Evolutionary conservation across 2,329 filamentous ascomycete genomes (phyloP), one percentile per base, ranked within the genome.

Genomic region (Apiospora rasikravindrae): DNA sequence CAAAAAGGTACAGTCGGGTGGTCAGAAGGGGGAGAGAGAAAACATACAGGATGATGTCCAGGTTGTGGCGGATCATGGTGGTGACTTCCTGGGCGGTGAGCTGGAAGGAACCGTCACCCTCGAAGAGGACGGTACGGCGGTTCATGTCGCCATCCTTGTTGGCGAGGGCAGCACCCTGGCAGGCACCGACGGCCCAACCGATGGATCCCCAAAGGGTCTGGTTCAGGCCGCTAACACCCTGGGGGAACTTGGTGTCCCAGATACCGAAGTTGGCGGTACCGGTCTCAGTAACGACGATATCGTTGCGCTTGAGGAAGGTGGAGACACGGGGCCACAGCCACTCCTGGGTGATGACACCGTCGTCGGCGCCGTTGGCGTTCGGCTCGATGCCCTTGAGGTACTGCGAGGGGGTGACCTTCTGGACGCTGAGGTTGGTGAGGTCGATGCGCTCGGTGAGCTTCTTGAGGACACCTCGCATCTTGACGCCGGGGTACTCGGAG

Each of bases 181-280:
- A 85, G 26, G 88, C 88, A 72, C 88, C 88, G 24, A 90, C 87
- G 5, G 88, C 88, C 88, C 88, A 90, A 29, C 88, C 88, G 72
- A 90, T 90, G 75, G 87, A 89, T 83, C 93, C 80, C 94, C 94
- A 83, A 16, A 96, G 89, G 2, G 94, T 92, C 79, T 96, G 94
- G 70, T 90, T 94, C 77, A 97, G 89, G 24, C 93, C 93, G 10
- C 89, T 94, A n/a, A 95, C 93, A n/a, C 88, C 87, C 2, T 85
- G 80, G 0, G 94, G 94, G 84, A 97, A 96, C 57, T 89, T 89
- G 5, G 94, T 95, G 72, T 95, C 93, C 90, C 93, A 94, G 77
- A 96, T 93, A 71, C 95, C 95, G 80, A 97, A 96, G 83, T 95
- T 96, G 72, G 94, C 87, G 0, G 95, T 98, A 51, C 94, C 95